Base-by-base conservation (phyloP, 2,329 filamentous ascomycete species). In the Chaetoscypha palmicola region DNA sequence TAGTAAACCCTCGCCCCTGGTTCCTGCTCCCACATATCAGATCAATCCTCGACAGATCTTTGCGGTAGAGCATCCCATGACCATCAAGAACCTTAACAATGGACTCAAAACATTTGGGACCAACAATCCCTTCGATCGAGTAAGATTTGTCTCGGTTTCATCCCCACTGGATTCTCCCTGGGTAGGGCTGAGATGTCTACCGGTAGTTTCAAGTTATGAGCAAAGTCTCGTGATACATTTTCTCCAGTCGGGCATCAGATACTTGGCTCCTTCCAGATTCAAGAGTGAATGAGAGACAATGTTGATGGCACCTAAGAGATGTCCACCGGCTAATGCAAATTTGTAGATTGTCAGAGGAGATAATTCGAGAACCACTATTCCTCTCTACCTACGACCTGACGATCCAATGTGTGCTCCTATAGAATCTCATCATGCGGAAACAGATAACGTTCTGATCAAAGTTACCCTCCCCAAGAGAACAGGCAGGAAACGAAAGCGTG, bases 401-500 rank as follows among this genome's bases (percentile, higher is more conserved):
- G 88, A 94, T 62, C 82, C 83, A 2, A 79, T 87, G 57, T 81
- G 85, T 56, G 83, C 84, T 54, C 86, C 86, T 7, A 70, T 95
- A 48, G 71, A 83, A 54, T 95, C 91, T 5, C 81, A 82, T 32
- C 85, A 83, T 59, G 77, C 82, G 23, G 68, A 77, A 16, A 85
- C 87, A 8, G 86, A 89, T 60, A 94, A 96, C 59, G 68, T 97
- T 16, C 73, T 97, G 16, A 71, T 98, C 41, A 90, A 89, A 62
- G 74, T 98, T 43, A 89, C 83, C 0, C 79, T 97, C 1, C 91
- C 92, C 0, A 92, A 82, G 63, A 73, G 87, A 44, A 96, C 89
- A 2, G 90, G 90, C 2, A 77, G 88, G 48, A 94, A 86, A 65
- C 77, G 90, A 46, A 95, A 90, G 67, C 74, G 82, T 54, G 89